A percentile compares a stretch with the other conserved stretches of the same genome.
Conservation (phyloP, 306 rosid genomes). For the Sesbania bispinosa region DNA sequence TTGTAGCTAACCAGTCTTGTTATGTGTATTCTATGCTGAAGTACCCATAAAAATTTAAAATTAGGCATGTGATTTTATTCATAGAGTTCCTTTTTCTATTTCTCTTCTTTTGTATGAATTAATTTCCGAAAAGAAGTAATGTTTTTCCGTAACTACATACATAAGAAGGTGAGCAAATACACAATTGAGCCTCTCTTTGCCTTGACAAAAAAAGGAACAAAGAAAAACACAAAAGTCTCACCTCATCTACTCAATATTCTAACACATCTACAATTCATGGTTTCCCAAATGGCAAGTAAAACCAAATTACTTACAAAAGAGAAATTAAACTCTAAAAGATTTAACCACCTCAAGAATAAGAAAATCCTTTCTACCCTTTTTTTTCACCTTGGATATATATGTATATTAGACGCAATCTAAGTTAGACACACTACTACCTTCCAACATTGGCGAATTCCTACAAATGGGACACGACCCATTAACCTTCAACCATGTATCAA, state of each 20-base stretch:
- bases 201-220: background rate
- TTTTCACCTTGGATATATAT: constrained; percentile 19
- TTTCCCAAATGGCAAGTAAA: background rate
- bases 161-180: background rate
- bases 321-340: background rate
- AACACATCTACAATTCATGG: background rate
- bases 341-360: background rate
- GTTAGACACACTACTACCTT: constrained; percentile 22
- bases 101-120: too few relatives aligned
- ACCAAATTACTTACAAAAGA: background rate
- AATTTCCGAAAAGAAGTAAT: too few relatives aligned
- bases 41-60: too few relatives aligned
- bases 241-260: background rate
- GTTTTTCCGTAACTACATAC: too few relatives aligned
- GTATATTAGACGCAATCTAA: constrained; percentile 1
- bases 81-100: too few relatives aligned
- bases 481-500: constrained; percentile 74
- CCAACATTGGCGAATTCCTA: constrained; percentile 53
- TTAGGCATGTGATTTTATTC: too few relatives aligned
- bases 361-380: constrained; percentile 14
- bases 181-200: background rate
- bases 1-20: too few relatives aligned
- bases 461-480: constrained; percentile 83
- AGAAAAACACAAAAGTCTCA: background rate
- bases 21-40: too few relatives aligned